Evolutionary conservation across 1,139 yeast genomes (phyloP), one percentile per base, ranked within the genome.

Genomic region (Sugiyamaella xylanicola): DNA sequence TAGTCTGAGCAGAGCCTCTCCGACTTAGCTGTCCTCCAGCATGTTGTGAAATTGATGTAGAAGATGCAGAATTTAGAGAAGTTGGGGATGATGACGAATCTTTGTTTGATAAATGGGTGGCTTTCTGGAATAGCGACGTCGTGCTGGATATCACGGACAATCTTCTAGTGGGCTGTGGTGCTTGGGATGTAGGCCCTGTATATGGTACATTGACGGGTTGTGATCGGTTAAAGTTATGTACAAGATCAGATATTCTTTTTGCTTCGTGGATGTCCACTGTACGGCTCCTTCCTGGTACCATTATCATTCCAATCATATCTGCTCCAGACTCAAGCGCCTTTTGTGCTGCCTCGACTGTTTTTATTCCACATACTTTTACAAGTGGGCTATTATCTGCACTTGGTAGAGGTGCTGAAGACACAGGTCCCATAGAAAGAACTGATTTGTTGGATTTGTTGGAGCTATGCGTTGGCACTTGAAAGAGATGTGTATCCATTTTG

Each of bases 281-380:
- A 52, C 99, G 78, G 39, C 80, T 79, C 57, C 96, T 76, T 35
- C 81, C 81, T 0, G 98, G 98, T 1, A 90, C 98, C 66, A 93
- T 69, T 42, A 93, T 93, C 68, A 89, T 82, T 0, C 99, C 99
- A 4, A 93, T 65, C 53, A 90, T 71, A 62, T 87, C 82, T 0
- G 97, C 92, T 0, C 95, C 95, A 13, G 76, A 64, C 0, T 79
- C 81, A 0, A 90, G 73, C 0, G 97, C 97, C 2, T 67, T 68
- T 35, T 72, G 61, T 0, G 97, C 98, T 0, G 90, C 89, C 47
- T 83, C 87, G 0, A 73, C 68, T 1, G 86, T 77, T 63, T 81
- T 81, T 22, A 92, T 68, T 0, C 99, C 99, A 70, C 99, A 93
- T 2, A 92, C 84, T 68, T 93, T 93, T 16, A 87, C 86, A 19